Conservation (phyloP, 2,329 filamentous ascomycete species). For the Cladosporium sp. region DNA sequence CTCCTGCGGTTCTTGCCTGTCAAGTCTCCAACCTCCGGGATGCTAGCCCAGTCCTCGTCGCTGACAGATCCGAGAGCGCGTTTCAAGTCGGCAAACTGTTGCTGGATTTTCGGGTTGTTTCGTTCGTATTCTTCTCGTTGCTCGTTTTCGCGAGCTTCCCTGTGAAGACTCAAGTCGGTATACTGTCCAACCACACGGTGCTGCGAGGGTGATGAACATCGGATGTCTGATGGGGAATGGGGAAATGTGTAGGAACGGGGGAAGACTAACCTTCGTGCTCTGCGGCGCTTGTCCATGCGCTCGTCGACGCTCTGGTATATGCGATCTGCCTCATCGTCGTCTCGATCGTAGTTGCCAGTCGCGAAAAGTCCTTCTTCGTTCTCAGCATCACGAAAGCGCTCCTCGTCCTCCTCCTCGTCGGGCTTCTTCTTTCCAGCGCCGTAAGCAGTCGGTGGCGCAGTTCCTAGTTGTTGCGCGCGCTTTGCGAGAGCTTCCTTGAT, state of each 20-base stretch:
- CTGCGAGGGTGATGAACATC: constrained; percentile 38
- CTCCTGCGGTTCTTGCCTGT: constrained; percentile 89
- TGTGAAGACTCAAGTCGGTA: constrained; percentile 71
- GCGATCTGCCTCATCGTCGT: constrained; percentile 94
- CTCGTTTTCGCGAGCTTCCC: constrained; percentile 89
- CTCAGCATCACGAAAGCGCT: constrained; percentile 91
- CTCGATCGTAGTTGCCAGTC: constrained; percentile 92
- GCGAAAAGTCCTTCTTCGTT: constrained; percentile 96
- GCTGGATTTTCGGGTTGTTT: constrained; percentile 96
- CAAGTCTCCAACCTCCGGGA: constrained; percentile 94
- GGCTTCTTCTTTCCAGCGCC: constrained; percentile 70
- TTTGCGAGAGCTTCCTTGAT: constrained; percentile 97
- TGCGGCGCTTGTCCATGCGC: constrained; percentile 89
- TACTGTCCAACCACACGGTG: constrained; percentile 68
- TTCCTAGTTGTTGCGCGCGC: constrained; percentile 78
- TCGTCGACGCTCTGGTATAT: constrained; percentile 97
- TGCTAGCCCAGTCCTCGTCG: constrained; percentile 93
- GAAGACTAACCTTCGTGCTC: constrained; percentile 75
- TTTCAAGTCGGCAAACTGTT: constrained; percentile 96
- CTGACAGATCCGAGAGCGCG: constrained; percentile 82
- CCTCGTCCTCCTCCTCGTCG: constrained; percentile 72
- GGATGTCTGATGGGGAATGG: constrained; percentile 27
- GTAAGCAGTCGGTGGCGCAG: constrained; percentile 70
- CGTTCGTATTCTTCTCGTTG: constrained; percentile 94
- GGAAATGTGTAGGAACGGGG: constrained; percentile 20